Evolutionary conservation across 2,329 filamentous ascomycete genomes (phyloP).

Genomic region (Grosmannia huntii): DNA sequence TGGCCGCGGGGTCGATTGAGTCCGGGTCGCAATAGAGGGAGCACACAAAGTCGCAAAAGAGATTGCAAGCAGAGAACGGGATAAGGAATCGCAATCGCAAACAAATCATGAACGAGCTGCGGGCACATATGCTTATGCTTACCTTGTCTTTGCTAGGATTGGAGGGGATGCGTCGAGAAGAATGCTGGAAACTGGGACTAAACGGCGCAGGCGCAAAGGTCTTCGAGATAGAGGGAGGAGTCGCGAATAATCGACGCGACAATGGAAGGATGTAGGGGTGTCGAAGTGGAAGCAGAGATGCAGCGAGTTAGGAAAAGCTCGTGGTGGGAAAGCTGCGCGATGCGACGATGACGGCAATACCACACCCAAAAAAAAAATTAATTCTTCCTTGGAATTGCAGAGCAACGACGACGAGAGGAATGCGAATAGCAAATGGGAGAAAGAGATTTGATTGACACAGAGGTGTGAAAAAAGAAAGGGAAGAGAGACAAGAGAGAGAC

Average conservation of each 20-base stretch:
- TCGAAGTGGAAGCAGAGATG: neutral
- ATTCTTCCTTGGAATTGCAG: conserved; percentile 7
- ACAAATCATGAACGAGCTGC: neutral
- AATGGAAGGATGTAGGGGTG: neutral
- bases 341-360: conserved; percentile 6
- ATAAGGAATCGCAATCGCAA: neutral
- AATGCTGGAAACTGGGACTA: neutral
- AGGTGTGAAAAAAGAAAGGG: conserved; percentile 1
- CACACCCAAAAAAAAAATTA: conserved; percentile 1
- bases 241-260: neutral
- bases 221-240: neutral
- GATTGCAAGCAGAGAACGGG: neutral
- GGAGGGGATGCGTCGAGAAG: neutral
- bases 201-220: neutral
- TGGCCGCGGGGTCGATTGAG: neutral
- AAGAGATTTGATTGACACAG: neutral
- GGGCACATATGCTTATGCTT: neutral
- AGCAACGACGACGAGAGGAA: conserved; percentile 1
- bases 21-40: neutral
- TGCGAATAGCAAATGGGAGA: conserved; percentile 1
- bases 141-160: neutral
- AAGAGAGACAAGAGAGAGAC: conserved; percentile 4
- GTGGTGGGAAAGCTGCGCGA: neutral
- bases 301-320: conserved; percentile 1
- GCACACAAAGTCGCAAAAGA: neutral